phyloP scores from a whole-genome alignment of 352 stramenopile genomes.

The Globisporangium paroecandrum region DNA sequence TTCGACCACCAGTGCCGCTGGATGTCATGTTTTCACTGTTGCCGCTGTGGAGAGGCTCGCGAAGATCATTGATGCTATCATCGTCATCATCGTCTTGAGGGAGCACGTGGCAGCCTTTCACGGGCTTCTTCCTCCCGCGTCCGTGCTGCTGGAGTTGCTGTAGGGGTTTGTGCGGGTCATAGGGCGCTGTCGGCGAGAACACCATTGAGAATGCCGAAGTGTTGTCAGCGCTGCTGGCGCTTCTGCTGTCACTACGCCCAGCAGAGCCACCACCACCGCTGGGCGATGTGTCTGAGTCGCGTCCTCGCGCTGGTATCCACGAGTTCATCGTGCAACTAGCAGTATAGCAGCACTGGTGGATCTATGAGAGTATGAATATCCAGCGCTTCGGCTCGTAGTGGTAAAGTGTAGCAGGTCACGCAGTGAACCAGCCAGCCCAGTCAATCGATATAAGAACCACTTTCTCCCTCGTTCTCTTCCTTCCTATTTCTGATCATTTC shows the following conservation, averaged over 20 bases:
- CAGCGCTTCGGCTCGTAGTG: background rate
- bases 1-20: background rate
- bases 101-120: constrained; percentile 48
- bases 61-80: constrained; percentile 12
- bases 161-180: background rate
- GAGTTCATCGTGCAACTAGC: background rate
- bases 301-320: constrained; percentile 8
- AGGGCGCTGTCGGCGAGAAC: constrained; percentile 1
- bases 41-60: constrained; percentile 9
- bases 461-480: background rate
- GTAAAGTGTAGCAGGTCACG: background rate
- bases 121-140: constrained; percentile 15
- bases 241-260: background rate
- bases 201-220: constrained; percentile 6
- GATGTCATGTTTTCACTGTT: background rate
- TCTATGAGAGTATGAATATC: background rate
- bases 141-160: constrained; percentile 18
- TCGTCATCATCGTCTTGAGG: constrained; percentile 32
- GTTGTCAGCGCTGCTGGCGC: background rate
- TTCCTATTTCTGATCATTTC: background rate
- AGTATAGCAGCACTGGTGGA: background rate
- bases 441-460: background rate
- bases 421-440: background rate
- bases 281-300: constrained; percentile 4
- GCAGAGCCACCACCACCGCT: background rate